Percentiles rank a stretch among this genome's conserved stretches.
These are phyloP conservation scores for Rosa chinensis DNA, from an alignment of 306 rosid species.

Conservation along the genomic window DNA sequence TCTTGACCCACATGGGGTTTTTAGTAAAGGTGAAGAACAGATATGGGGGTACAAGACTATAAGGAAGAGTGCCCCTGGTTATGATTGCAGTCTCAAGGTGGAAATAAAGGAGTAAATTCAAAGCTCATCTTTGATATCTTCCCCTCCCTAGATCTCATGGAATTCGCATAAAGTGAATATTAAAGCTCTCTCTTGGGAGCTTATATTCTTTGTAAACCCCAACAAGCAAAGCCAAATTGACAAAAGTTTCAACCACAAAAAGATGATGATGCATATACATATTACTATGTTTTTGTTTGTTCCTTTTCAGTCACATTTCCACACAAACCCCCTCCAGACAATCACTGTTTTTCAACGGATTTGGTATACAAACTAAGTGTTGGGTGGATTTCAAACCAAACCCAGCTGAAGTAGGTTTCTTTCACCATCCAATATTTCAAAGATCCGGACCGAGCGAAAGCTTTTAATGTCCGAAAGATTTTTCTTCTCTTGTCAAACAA, in stretches of 20 bases:
- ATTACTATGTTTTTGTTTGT: conserved; percentile 35
- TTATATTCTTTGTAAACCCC: conserved; percentile 85
- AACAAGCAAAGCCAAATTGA: conserved; percentile 82
- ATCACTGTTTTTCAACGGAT: conserved; percentile 34
- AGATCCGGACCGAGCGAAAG: not conserved
- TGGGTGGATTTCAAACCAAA: conserved; percentile 8
- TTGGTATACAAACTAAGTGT: conserved; percentile 26
- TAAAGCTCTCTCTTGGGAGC: conserved; percentile 33
- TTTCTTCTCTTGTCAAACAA: not conserved
- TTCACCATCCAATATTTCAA: conserved; percentile 13
- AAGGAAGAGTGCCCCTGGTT: conserved; percentile 32
- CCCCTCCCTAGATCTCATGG: conserved; percentile 30
- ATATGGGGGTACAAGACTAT: conserved; percentile 38
- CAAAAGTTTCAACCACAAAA: conserved; percentile 58
- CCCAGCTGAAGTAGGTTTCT: not conserved
- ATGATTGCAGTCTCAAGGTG: conserved; percentile 57
- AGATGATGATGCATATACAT: conserved; percentile 30
- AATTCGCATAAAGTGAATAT: conserved; percentile 54
- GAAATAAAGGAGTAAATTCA: conserved; percentile 45
- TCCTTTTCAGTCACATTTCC: conserved; percentile 51
- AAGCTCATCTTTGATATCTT: conserved; percentile 42
- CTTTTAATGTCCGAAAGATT: not conserved
- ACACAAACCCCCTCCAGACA: conserved; percentile 23
- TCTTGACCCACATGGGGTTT: conserved; percentile 48
- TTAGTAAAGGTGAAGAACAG: conserved; percentile 38